Base-by-base conservation (phyloP, 352 stramenopile genomes). In the Globisporangium paroecandrum region DNA sequence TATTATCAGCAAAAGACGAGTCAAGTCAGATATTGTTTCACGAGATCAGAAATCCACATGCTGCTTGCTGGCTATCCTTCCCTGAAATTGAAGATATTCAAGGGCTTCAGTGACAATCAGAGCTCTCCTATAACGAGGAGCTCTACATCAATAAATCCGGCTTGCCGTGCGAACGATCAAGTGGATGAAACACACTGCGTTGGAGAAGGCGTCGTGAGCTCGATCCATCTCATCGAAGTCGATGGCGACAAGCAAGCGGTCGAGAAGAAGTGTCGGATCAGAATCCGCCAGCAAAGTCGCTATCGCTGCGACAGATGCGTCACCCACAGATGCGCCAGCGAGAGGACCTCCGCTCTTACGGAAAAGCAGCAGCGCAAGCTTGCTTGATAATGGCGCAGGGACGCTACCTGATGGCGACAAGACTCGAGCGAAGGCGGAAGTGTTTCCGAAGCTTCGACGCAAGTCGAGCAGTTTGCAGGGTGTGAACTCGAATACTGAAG, bases 281-380 rank as follows among this genome's bases (percentile, higher is more conserved):
- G 36, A 47, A 25, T 38, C 43, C 1, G n/a, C 3, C 32, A 62
- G 59, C 20, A 43, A 49, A 68, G 43, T 24, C 46, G 69, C 36
- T 5, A 32, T 24, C 24, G 12, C 25, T 36, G 55, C 10, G 13
- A 32, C 54, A 18, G 24, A 62, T 62, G 13, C 24, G 9, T n/a
- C 13, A 54, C 0, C 22, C 22, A 22, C 7, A 8, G 41, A 49
- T 9, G 36, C 22, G 32, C 12, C 22, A 36, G 25, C 24, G 4
- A 55, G 38, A 36, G 22, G 43, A 32, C 68, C 62, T 4, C 65
- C 62, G 1, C 51, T 91, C 22, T 60, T 86, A 41, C 77, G 81
- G 5, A 91, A 91, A 69, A 89, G 78, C 67, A 89, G 79, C 41
- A 89, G 79, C 41, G 64, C 74, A 13, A 82, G 78, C 56, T 43